Percentiles rank a stretch among this genome's conserved stretches.
Evolutionary conservation across 169 alveolate species (phyloP).

Genomic region (Plasmodium inui): DNA sequence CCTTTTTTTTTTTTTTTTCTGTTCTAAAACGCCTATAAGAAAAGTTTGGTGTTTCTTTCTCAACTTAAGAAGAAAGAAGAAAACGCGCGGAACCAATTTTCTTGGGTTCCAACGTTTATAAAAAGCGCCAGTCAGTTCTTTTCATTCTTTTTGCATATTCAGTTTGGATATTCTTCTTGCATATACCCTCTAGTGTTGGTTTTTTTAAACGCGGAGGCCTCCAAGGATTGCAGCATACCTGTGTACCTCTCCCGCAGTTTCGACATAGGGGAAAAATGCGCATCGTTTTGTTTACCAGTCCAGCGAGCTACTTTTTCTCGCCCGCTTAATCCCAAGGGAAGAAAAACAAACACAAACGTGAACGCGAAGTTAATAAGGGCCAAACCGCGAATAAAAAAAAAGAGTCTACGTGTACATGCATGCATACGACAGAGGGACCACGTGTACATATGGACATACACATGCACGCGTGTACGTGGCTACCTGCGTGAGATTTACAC

Average conservation of each 20-base stretch:
- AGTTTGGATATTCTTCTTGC: neutral
- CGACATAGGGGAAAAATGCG: neutral
- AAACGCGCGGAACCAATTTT: neutral
- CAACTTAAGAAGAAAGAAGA: neutral
- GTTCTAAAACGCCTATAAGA: neutral
- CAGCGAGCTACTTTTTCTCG: neutral
- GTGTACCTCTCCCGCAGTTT: neutral
- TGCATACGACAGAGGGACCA: neutral
- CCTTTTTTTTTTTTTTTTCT: neutral
- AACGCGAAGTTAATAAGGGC: neutral
- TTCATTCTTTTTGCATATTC: neutral
- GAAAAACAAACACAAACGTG: neutral
- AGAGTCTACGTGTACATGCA: neutral
- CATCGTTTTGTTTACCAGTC: neutral
- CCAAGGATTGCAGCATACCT: neutral
- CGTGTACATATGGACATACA: neutral
- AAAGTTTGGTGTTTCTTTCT: neutral
- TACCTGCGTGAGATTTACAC: neutral
- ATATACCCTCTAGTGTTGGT: neutral
- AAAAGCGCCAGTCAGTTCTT: neutral
- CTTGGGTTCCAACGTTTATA: neutral
- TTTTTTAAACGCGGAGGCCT: neutral
- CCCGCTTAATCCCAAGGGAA: neutral
- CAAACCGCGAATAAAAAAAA: neutral
- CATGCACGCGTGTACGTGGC: neutral